Percentiles rank a stretch among this genome's conserved stretches.
Evolutionary conservation across 495 filamentous ascomycete species (phyloP).

Genomic region (Pyronema omphalodes): DNA sequence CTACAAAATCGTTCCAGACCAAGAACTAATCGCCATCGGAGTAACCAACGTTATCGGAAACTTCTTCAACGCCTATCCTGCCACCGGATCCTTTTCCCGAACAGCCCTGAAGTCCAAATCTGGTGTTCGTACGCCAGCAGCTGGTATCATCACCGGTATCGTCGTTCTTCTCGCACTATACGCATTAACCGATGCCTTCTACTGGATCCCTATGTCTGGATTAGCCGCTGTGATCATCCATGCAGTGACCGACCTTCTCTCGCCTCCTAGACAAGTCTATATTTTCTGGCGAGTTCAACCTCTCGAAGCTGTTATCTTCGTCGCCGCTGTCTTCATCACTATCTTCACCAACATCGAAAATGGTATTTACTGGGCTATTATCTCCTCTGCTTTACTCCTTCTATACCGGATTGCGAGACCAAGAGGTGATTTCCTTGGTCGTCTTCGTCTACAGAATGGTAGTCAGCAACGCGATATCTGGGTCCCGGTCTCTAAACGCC

Average conservation of each 20-base stretch:
- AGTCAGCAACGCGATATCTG: conserved; percentile 26
- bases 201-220: conserved; percentile 31
- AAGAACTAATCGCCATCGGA: conserved; percentile 38
- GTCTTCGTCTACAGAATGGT: conserved; percentile 13
- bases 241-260: conserved; percentile 34
- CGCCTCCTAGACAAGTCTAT: conserved; percentile 30
- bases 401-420: conserved; percentile 31
- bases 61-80: conserved; percentile 35
- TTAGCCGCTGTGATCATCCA: conserved; percentile 36
- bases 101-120: conserved; percentile 33
- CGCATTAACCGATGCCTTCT: conserved; percentile 35
- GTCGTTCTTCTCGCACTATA: conserved; percentile 36
- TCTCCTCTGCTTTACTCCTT: conserved; percentile 28
- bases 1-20: conserved; percentile 37
- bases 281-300: conserved; percentile 36
- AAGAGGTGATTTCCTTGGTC: conserved; percentile 29
- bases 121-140: conserved; percentile 36
- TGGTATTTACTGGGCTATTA: conserved; percentile 34
- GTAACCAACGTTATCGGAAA: conserved; percentile 34
- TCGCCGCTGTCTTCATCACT: conserved; percentile 34
- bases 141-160: conserved; percentile 34
- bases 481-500: conserved; percentile 29
- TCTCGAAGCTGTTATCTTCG: conserved; percentile 34
- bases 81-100: conserved; percentile 34
- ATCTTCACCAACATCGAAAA: conserved; percentile 35